phyloP scores from a whole-genome alignment of 1,284 basidiomycete species.

The Ustilago lituana region DNA sequence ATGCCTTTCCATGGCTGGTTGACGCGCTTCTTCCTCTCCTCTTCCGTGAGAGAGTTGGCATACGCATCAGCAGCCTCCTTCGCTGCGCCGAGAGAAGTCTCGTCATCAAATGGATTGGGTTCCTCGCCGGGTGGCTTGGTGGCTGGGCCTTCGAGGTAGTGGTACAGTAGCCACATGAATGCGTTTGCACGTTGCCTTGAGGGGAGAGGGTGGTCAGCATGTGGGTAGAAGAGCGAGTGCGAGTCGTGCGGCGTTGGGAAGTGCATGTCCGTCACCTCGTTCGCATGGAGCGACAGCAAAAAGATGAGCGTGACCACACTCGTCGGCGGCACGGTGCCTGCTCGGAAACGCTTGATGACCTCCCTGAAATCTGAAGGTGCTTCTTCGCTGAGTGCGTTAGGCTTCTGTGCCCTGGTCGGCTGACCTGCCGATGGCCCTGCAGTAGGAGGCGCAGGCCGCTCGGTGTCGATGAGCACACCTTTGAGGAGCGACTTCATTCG shows the following conservation, averaged over 20 bases:
- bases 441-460: conserved; percentile 69
- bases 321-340: conserved; percentile 49
- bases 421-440: conserved; percentile 52
- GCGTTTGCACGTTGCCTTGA: conserved; percentile 55
- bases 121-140: conserved; percentile 47
- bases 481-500: conserved; percentile 81
- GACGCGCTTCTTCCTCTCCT: conserved; percentile 40
- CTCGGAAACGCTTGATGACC: conserved; percentile 53
- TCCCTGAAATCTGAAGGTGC: conserved; percentile 58
- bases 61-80: conserved; percentile 46
- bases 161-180: conserved; percentile 65
- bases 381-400: conserved; percentile 54
- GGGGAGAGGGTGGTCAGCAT: conserved; percentile 51
- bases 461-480: conserved; percentile 78
- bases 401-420: conserved; percentile 33
- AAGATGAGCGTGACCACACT: conserved; percentile 65
- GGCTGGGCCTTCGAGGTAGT: conserved; percentile 63
- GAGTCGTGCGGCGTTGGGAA: conserved; percentile 59
- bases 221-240: conserved; percentile 64
- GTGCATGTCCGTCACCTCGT: conserved; percentile 57
- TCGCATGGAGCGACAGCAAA: conserved; percentile 53
- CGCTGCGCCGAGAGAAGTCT: conserved; percentile 22
- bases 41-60: conserved; percentile 29
- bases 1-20: conserved; percentile 55
- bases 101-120: conserved; percentile 64